phyloP scores from a whole-genome alignment of 2,329 filamentous ascomycete species.

The Rachicladosporium sp. region DNA sequence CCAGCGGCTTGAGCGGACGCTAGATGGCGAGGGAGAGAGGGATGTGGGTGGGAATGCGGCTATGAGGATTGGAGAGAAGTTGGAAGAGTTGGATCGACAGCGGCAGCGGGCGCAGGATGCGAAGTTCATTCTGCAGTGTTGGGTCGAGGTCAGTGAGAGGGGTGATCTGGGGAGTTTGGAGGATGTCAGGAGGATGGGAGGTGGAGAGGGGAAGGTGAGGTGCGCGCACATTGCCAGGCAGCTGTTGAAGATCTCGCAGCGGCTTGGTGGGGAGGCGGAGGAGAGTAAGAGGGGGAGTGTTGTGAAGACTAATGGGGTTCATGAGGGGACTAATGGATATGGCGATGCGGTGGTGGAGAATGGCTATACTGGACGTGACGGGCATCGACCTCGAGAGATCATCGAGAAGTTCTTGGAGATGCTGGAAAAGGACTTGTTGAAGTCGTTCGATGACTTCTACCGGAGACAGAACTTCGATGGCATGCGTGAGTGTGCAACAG shows the following conservation, averaged over 20 bases:
- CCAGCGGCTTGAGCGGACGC: conserved; percentile 71
- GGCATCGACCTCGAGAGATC: conserved; percentile 48
- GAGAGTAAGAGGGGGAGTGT: too few relatives aligned
- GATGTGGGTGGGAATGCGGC: conserved; percentile 70
- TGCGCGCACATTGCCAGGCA: conserved; percentile 91
- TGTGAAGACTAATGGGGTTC: conserved; percentile 17
- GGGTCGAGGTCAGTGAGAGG: conserved; percentile 85
- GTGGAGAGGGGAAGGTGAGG: conserved; percentile 82
- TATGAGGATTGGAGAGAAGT: conserved; percentile 82
- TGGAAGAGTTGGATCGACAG: conserved; percentile 92
- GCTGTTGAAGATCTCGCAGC: conserved; percentile 83
- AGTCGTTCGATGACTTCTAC: conserved; percentile 97
- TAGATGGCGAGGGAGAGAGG: conserved; percentile 43
- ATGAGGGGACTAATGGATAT: conserved; percentile 34
- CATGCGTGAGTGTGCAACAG: conserved; percentile 93
- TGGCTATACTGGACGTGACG: background rate
- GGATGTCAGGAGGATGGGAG: conserved; percentile 72
- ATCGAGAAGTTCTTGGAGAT: conserved; percentile 96
- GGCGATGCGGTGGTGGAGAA: conserved; percentile 35
- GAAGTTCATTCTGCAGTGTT: conserved; percentile 90
- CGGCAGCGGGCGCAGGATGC: conserved; percentile 81
- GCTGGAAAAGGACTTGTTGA: conserved; percentile 84
- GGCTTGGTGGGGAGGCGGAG: conserved; percentile 38
- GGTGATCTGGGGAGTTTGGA: conserved; percentile 80
- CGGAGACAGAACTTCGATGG: conserved; percentile 89